Evolutionary conservation across 2,329 filamentous ascomycete genomes (phyloP).

Genomic region (Pseudogymnoascus sp.): DNA sequence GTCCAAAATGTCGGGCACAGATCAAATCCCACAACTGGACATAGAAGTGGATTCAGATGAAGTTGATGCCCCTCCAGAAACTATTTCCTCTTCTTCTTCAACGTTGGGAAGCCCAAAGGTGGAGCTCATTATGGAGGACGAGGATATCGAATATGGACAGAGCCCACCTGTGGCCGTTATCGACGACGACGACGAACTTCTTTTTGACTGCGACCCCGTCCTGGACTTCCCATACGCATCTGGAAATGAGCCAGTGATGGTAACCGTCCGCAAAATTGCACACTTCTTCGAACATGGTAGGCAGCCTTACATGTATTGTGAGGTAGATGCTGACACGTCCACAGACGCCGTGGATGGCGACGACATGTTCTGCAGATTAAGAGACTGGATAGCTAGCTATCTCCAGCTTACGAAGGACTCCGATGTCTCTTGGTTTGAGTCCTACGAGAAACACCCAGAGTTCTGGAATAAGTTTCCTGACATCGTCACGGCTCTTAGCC

Average conservation of each 20-base stretch:
- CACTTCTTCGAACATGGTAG: constrained; percentile 33
- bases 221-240: constrained; percentile 39
- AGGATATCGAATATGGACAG: constrained; percentile 23
- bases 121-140: constrained; percentile 24
- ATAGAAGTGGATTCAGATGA: constrained; percentile 27
- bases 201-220: constrained; percentile 35
- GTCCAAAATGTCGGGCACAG: constrained; percentile 23
- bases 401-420: constrained; percentile 35
- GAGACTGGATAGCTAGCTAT: constrained; percentile 46
- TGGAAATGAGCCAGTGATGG: constrained; percentile 18
- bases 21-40: constrained; percentile 19
- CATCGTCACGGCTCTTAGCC: constrained; percentile 37
- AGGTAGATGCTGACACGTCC: constrained; percentile 23
- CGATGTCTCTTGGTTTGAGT: constrained; percentile 34
- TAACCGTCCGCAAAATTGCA: constrained; percentile 24
- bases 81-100: constrained; percentile 28
- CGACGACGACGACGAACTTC: constrained; percentile 22
- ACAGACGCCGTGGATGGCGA: constrained; percentile 40
- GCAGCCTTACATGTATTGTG: constrained; percentile 24
- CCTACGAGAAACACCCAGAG: constrained; percentile 37
- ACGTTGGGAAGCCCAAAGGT: constrained; percentile 26
- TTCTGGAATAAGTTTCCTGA: constrained; percentile 51
- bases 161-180: constrained; percentile 27
- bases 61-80: constrained; percentile 25
- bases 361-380: constrained; percentile 38